A percentile compares a stretch with the other conserved stretches of the same genome.
phyloP scores from a whole-genome alignment of 495 filamentous ascomycete genomes.

The Aspergillus bridgeri region DNA sequence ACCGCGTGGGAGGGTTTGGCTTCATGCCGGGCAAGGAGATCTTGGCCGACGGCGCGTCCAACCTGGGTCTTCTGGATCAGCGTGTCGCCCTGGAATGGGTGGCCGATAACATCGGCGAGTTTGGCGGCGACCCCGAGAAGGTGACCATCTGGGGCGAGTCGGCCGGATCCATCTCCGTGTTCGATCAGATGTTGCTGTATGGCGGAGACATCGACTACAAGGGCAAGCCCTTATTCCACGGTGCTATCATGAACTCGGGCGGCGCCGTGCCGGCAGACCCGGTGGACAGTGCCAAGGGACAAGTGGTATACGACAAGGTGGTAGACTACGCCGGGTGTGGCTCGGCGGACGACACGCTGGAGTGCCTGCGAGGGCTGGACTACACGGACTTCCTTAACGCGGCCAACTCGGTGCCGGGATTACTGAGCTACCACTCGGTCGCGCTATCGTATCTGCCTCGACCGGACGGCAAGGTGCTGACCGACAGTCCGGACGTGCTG shows the following conservation, averaged over 20 bases:
- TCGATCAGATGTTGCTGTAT: conserved; percentile 66
- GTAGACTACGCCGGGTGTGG: conserved; percentile 58
- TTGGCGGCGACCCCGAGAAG: conserved; percentile 56
- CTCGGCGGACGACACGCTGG: conserved; percentile 51
- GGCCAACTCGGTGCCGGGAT: conserved; percentile 61
- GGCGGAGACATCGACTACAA: conserved; percentile 68
- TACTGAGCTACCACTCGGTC: conserved; percentile 60
- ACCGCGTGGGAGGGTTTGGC: conserved; percentile 70
- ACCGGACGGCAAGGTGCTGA: conserved; percentile 57
- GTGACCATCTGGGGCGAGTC: conserved; percentile 75
- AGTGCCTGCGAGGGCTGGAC: conserved; percentile 57
- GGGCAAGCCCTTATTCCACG: conserved; percentile 65
- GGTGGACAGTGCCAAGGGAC: conserved; percentile 60
- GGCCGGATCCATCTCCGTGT: conserved; percentile 68
- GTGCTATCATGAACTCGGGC: conserved; percentile 71
- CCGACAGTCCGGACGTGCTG: conserved; percentile 53
- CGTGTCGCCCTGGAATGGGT: conserved; percentile 50
- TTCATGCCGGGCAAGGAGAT: conserved; percentile 70
- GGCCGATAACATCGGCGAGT: conserved; percentile 51
- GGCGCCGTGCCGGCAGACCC: conserved; percentile 58
- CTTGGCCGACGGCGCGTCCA: conserved; percentile 58
- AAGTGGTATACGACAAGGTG: conserved; percentile 61
- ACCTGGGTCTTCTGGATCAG: conserved; percentile 53
- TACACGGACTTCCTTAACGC: conserved; percentile 62
- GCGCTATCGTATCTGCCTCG: conserved; percentile 64